Evolutionary conservation across 495 filamentous ascomycete genomes (phyloP), one percentile per base, ranked within the genome.

Genomic region (Penicillium cosmopolitanum): DNA sequence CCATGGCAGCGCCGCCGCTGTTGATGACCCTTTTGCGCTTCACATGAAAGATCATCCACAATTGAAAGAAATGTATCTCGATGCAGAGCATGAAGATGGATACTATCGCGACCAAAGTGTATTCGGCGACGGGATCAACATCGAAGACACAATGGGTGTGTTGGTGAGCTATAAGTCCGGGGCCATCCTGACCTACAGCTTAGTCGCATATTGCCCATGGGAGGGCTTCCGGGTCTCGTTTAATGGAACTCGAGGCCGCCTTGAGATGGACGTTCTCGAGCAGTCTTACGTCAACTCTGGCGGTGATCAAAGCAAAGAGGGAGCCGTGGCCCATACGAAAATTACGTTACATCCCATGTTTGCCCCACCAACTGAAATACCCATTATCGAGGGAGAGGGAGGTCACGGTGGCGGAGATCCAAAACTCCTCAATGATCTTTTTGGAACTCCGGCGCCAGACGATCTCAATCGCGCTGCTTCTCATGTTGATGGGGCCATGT

Each of bases 81-180:
- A 84, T 23, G 81, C 84, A 12, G 83, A 86, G 70, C 75, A 82
- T 56, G 84, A 86, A 57, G 83, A 86, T 62, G 78, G 77, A 16
- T 85, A 86, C 55, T 77, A 80, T 51, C 75, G 82, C 16, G 83
- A 85, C 56, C 82, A 84, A 67, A 84, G 78, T 62, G 82, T 85
- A 8, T 85, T 85, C 50, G 76, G 82, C 0, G 84, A 86, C 53
- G 84, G 82, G 5, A 83, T 86, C 53, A 83, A 73, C 59, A 85
- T 85, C 58, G 83, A 86, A 66, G 83, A 85, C 58, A 85, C 81
- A 5, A 84, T 85, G 83, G 82, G 79, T 38, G 66, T 85, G 52
- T 70, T 85, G 56, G 81, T 86, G 52, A 71, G 78, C 63, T 86
- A 86, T 59, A 61, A 63, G 16, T 66, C 65, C 2, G 63, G 66